Base-by-base conservation (phyloP, 1,139 yeast species). In the Debaryomycetaceae sp. region DNA sequence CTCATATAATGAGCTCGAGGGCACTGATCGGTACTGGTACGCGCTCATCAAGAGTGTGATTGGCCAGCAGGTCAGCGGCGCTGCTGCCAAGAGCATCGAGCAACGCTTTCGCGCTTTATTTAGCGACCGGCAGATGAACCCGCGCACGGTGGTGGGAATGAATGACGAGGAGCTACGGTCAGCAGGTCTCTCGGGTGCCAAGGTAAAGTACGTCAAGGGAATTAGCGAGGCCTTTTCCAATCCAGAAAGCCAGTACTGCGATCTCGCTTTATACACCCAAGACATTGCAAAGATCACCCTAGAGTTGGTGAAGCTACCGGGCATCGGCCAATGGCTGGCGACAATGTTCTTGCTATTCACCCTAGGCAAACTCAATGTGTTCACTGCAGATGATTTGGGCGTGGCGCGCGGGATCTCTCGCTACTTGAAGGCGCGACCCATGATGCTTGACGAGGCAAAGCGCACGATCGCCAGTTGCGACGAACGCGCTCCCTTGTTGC, bases 321-420 rank as follows among this genome's bases (percentile, higher is more conserved):
- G 96, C 0, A 70, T 86, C 21, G 96, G 96, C 0, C 70, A 74
- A 2, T 86, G 97, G 97, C 75, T 87, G 7, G 92, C 93, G 0
- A 81, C 79, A 33, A 86, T 86, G 95, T 86, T 85, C 53, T 55
- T 80, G 13, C 49, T 78, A 14, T 83, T 85, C 45, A 79, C 81
- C 0, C 54, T 86, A 27, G 66, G 66, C 20, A 66, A 81, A 34
- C 47, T 70, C 47, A 77, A 86, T 46, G 72, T 82, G 0, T 82
- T 83, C 50, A 80, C 92, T 2, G 61, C 72, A 11, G 86, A 77
- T 22, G 96, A 87, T 53, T 57, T 86, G 31, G 96, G 95, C 2
- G 70, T 86, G 2, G 87, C 90, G 23, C 59, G 93, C 39, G 96
- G 96, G 0, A 70, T 77, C 36, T 68, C 85, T 0, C 53, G 64